phyloP scores from a whole-genome alignment of 108 stramenopile genomes.

The Nannochloropsis gaditana region DNA sequence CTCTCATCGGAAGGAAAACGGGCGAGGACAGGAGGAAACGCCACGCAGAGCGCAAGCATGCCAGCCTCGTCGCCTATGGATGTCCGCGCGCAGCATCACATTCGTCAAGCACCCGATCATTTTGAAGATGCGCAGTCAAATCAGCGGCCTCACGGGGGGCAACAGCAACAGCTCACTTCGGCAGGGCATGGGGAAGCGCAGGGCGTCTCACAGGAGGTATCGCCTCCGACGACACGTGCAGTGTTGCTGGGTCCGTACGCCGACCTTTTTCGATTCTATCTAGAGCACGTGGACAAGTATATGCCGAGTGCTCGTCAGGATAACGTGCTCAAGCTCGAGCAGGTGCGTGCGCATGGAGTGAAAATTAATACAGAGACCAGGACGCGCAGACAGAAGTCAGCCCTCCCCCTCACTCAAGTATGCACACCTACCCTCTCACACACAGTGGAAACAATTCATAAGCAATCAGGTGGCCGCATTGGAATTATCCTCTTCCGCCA shows the following conservation, averaged over 20 bases:
- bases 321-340: not conserved
- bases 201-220: too few relatives aligned
- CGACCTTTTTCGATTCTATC: not conserved
- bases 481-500: not conserved
- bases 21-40: too few relatives aligned
- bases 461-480: not conserved
- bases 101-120: too few relatives aligned
- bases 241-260: not conserved
- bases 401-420: not conserved
- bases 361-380: not conserved
- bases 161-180: too few relatives aligned
- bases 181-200: too few relatives aligned
- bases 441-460: not conserved
- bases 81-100: too few relatives aligned
- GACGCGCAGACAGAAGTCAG: not conserved
- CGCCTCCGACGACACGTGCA: too few relatives aligned
- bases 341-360: not conserved
- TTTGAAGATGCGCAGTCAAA: too few relatives aligned
- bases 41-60: too few relatives aligned
- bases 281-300: conserved; percentile 4
- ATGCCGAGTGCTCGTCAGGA: not conserved
- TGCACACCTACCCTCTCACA: not conserved
- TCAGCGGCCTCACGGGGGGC: too few relatives aligned
- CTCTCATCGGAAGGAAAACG: too few relatives aligned
- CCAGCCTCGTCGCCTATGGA: too few relatives aligned